Percentiles rank a stretch among this genome's conserved stretches.
Conservation (phyloP, 2,329 filamentous ascomycete genomes). For the Fusarium proliferatum region DNA sequence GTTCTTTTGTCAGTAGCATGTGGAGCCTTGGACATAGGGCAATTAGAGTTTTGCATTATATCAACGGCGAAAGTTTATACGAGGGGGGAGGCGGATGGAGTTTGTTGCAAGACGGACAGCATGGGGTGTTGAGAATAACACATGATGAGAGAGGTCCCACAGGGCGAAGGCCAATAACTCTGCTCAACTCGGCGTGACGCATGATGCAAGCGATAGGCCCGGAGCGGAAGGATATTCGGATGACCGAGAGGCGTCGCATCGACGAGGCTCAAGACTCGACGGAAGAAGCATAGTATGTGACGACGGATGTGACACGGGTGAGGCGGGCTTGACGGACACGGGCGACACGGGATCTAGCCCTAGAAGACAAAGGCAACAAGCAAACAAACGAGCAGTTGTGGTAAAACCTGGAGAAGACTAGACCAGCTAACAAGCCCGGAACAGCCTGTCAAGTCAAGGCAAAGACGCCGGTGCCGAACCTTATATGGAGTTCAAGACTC, state of each 20-base stretch:
- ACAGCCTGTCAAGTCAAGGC: conserved; percentile 15
- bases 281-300: conserved; percentile 31
- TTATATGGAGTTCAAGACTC: conserved; percentile 28
- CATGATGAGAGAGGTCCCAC: neutral
- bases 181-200: neutral
- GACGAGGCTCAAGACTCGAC: conserved; percentile 24
- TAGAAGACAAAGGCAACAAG: conserved; percentile 16
- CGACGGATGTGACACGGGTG: conserved; percentile 17
- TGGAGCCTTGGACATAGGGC: neutral
- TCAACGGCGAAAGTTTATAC: conserved; percentile 34
- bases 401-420: conserved; percentile 31
- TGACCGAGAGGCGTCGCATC: conserved; percentile 12
- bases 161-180: neutral
- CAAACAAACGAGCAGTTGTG: neutral
- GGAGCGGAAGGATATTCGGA: neutral
- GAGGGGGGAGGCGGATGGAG: conserved; percentile 1
- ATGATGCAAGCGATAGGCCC: conserved; percentile 4
- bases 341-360: conserved; percentile 33
- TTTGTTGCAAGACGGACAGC: neutral
- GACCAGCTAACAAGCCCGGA: conserved; percentile 1
- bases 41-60: conserved; percentile 29
- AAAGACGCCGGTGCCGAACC: conserved; percentile 35
- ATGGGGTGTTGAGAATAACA: conserved; percentile 5
- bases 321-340: conserved; percentile 24
- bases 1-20: neutral